Base-by-base conservation (phyloP, 495 filamentous ascomycete genomes). In the Jackrogersella minutella region DNA sequence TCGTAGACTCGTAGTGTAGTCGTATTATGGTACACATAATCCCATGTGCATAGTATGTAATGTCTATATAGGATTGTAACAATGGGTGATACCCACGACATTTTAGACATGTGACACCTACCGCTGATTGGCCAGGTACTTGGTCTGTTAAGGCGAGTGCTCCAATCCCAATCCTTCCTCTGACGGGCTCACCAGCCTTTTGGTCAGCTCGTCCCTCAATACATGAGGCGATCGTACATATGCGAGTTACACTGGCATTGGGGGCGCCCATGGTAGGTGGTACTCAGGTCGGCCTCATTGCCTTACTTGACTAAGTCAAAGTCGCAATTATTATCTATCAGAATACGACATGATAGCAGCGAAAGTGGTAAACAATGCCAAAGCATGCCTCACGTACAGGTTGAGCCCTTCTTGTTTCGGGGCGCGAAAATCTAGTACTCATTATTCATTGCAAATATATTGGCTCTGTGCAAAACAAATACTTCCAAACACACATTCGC, bases 221-320 rank as follows among this genome's bases (percentile, higher is more conserved):
- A 37, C 28, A 50, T 55, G 58, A 68, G 59, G 65, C 65, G 54
- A 63, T 47, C 52, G 58, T 68, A 58, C 65, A 69, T 60, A 55
- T n/a, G 30, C 21, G 14, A 30, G 54, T 59, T 22, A 17, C 24
- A 68, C 10, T 43, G 16, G 46, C 31, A 37, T 62, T 17, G 16
- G 11, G n/a, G 46, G 26, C 17, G 13, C 37, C 37, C 24, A 7
- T 30, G 3, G 7, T 3, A 30, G 33, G 57, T 60, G 41, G 47
- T 22, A 54, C 17, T 37, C 9, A 10, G 31, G 11, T 30, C 59
- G 59, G 55, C 28, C 44, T 37, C 50, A 47, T 62, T 58, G 31
- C 52, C 58, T 9, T 37, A 53, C 43, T 62, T 26, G 52, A 57
- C 28, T 6, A 34, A 44, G 40, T 54, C n/a, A 37, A 50, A 36